Conservation (phyloP, 2,329 filamentous ascomycete genomes). For the Nemania bipapillata region DNA sequence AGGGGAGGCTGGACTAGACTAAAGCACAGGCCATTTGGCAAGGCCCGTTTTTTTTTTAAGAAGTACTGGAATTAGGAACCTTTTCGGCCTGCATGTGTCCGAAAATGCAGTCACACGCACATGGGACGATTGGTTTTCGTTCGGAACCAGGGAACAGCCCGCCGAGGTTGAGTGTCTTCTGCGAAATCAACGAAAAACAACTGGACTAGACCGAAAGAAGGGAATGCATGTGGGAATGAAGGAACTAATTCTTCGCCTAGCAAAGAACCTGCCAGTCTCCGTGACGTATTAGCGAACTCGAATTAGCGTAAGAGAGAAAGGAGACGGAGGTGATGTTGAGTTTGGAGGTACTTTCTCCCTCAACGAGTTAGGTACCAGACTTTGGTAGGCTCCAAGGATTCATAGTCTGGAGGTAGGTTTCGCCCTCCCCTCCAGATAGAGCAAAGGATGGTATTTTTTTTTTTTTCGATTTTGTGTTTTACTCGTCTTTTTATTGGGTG, state of each 20-base stretch:
- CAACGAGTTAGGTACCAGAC: background rate
- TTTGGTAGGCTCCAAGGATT: background rate
- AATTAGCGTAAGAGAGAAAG: background rate
- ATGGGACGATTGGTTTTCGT: background rate
- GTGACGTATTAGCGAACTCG: background rate
- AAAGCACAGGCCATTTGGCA: background rate
- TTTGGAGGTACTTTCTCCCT: background rate
- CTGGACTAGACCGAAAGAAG: background rate
- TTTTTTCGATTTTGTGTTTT: conserved; percentile 10
- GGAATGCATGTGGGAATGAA: background rate
- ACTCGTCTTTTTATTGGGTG: background rate
- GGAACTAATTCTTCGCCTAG: background rate
- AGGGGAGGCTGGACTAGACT: too few species aligned
- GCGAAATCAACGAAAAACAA: background rate
- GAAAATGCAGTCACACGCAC: too few species aligned
- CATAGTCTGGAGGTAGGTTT: background rate
- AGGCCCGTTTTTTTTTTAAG: background rate
- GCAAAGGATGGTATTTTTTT: conserved; percentile 6
- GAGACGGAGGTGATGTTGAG: background rate
- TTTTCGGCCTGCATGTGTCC: too few species aligned
- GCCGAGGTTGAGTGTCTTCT: background rate
- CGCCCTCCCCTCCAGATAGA: background rate
- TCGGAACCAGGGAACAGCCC: background rate
- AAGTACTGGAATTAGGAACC: too few species aligned
- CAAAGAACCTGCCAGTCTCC: background rate